Evolutionary conservation across 352 stramenopile genomes (phyloP).

Genomic region (Pythium phragmiticola): DNA sequence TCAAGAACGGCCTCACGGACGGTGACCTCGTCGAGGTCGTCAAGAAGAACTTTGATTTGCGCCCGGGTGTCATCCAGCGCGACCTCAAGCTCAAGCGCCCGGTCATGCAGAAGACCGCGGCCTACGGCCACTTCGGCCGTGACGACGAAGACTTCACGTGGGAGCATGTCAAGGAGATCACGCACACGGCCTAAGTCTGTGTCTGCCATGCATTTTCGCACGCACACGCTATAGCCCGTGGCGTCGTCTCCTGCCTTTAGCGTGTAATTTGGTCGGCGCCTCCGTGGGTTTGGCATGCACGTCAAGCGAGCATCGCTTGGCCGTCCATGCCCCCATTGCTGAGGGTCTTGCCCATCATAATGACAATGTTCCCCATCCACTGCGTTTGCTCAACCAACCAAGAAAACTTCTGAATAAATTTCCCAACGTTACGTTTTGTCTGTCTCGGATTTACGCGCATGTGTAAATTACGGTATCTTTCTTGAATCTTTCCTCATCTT

Average conservation of each 20-base stretch:
- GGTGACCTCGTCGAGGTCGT: slow-evolving; percentile 96
- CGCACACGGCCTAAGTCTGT: slow-evolving; percentile 45
- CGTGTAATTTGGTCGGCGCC: slow-evolving; percentile 26
- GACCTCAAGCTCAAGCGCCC: slow-evolving; percentile 97
- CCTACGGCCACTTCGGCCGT: slow-evolving; percentile 99
- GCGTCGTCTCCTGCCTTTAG: slow-evolving; percentile 22
- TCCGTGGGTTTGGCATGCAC: slow-evolving; percentile 24
- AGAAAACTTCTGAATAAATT: slow-evolving; percentile 9
- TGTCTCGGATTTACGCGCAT: neutral
- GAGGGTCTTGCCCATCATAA: slow-evolving; percentile 26
- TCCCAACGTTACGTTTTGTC: neutral
- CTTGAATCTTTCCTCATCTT: neutral
- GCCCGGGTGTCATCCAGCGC: slow-evolving; percentile 97
- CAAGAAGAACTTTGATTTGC: slow-evolving; percentile 99
- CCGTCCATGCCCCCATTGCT: slow-evolving; percentile 21
- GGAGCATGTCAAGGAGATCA: slow-evolving; percentile 95
- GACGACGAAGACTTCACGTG: slow-evolving; percentile 99
- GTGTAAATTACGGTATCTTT: slow-evolving; percentile 6
- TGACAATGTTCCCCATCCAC: slow-evolving; percentile 17
- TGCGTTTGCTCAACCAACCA: slow-evolving; percentile 17
- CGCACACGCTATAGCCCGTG: slow-evolving; percentile 15
- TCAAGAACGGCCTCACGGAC: slow-evolving; percentile 94
- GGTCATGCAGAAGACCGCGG: slow-evolving; percentile 98
- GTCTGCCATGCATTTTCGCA: slow-evolving; percentile 12
- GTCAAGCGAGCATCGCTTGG: neutral